Conservation (phyloP, 225 moss, liverwort and hornwort genomes). For the Lunularia cruciata region DNA sequence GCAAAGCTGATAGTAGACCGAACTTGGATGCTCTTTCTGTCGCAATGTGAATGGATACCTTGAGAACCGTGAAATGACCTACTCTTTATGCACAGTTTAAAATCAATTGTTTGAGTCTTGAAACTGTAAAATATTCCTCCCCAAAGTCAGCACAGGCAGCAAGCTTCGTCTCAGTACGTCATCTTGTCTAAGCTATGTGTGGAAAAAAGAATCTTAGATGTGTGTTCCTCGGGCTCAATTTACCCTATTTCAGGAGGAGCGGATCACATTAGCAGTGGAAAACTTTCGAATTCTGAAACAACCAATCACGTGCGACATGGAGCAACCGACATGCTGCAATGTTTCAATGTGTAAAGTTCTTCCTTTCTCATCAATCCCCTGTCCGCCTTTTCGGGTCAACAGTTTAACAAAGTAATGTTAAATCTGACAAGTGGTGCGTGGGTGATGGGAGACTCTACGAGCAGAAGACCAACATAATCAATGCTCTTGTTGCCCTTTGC, state of each 20-base stretch:
- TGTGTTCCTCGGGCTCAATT: not conserved
- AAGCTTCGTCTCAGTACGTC: not conserved
- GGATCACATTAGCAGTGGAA: not conserved
- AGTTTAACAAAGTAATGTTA: not conserved
- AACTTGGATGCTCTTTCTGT: not conserved
- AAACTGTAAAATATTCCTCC: not conserved
- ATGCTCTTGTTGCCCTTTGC: not conserved
- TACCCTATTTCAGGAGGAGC: not conserved
- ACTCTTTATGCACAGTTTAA: not conserved
- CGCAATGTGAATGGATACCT: not conserved
- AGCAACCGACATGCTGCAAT: conserved; percentile 2
- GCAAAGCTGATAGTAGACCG: too few species aligned
- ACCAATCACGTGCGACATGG: not conserved
- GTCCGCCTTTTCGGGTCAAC: not conserved
- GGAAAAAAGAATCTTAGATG: too few species aligned
- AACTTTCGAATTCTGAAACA: not conserved
- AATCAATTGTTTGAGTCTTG: not conserved
- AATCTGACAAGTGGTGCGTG: not conserved
- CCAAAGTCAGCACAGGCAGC: not conserved
- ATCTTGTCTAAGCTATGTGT: not conserved
- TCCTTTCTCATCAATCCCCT: not conserved
- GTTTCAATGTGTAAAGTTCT: not conserved
- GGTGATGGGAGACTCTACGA: not conserved
- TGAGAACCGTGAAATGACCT: not conserved
- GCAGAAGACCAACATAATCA: not conserved